Percentiles rank a stretch among this genome's conserved stretches.
Evolutionary conservation across 148 eudicot genomes (phyloP).

Genomic region (Suaeda aralocaspica): DNA sequence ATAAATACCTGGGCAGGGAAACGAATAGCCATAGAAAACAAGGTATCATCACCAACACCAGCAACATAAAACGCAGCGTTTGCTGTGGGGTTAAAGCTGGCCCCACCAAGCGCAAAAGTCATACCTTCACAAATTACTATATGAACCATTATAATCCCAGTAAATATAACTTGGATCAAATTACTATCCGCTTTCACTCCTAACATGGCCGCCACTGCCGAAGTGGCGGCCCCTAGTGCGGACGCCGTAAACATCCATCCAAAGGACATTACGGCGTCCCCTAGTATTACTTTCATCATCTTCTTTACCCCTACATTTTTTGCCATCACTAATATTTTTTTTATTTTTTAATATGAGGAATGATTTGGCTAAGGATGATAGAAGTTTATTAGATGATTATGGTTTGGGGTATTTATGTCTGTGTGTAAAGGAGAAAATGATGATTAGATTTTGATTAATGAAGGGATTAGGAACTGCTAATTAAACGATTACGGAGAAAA

Average conservation of each 20-base stretch:
- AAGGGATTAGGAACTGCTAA: too few species aligned
- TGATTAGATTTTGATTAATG: too few species aligned
- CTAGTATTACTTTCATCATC: constrained; percentile 10
- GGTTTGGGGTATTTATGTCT: too few species aligned
- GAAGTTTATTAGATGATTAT: too few species aligned
- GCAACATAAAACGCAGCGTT: constrained; percentile 36
- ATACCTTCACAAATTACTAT: constrained; percentile 25
- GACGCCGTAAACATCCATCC: constrained; percentile 31
- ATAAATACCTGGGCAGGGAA: constrained; percentile 33
- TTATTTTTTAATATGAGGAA: too few species aligned
- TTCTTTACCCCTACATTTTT: neutral
- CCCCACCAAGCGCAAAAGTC: constrained; percentile 34
- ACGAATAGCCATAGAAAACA: constrained; percentile 33
- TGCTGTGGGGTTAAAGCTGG: constrained; percentile 39
- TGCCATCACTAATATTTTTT: neutral
- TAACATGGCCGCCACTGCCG: constrained; percentile 11
- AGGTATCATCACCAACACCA: constrained; percentile 29
- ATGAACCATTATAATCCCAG: constrained; percentile 6
- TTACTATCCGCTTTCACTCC: constrained; percentile 16
- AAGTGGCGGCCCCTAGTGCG: constrained; percentile 12
- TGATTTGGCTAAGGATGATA: too few species aligned
- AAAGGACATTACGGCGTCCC: constrained; percentile 19
- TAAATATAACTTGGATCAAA: constrained; percentile 14
- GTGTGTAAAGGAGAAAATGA: too few species aligned
- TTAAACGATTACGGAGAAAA: too few species aligned